A percentile compares a stretch with the other conserved stretches of the same genome.
phyloP scores from a whole-genome alignment of 1,284 basidiomycete genomes.

The Heliocybe sulcata region DNA sequence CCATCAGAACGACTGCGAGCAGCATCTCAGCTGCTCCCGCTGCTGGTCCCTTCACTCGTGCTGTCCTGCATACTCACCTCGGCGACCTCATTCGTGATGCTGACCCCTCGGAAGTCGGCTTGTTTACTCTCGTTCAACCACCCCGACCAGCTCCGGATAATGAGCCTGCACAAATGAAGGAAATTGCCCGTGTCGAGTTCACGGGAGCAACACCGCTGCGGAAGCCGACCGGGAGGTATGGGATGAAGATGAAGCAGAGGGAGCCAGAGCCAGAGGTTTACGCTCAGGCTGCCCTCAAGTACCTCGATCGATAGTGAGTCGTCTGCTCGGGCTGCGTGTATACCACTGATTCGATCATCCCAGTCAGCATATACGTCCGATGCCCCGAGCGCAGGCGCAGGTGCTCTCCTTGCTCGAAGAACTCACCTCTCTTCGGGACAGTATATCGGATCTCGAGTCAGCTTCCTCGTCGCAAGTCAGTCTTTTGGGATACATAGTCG shows the following conservation, averaged over 20 bases:
- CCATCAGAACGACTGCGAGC: constrained; percentile 25
- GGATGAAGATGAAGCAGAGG: constrained; percentile 25
- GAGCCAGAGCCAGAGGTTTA: constrained; percentile 68
- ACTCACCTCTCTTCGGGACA: constrained; percentile 40
- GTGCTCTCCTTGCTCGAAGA: constrained; percentile 46
- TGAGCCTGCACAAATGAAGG: constrained; percentile 8
- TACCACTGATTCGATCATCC: constrained; percentile 3
- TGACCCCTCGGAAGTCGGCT: constrained; percentile 67
- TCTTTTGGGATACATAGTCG: constrained; percentile 7
- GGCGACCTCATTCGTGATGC: constrained; percentile 72
- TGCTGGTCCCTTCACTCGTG: constrained; percentile 39
- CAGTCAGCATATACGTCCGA: constrained; percentile 58
- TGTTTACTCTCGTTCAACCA: constrained; percentile 49
- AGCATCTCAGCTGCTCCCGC: constrained; percentile 11
- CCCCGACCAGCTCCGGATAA: constrained; percentile 18
- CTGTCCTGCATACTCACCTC: constrained; percentile 53
- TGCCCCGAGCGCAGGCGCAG: constrained; percentile 63
- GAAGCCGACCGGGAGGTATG: constrained; percentile 35
- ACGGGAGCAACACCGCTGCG: constrained; percentile 62
- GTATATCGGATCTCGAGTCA: constrained; percentile 27
- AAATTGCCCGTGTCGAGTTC: constrained; percentile 58
- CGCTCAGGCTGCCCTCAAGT: constrained; percentile 65
- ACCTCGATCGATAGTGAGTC: constrained; percentile 65
- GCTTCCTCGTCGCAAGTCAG: constrained; percentile 35
- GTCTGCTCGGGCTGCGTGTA: neutral